Percentiles rank a stretch among this genome's conserved stretches.
These are phyloP conservation scores for Paecilomyces sp. DNA, from an alignment of 2,329 filamentous ascomycete species.

Conservation along the genomic window DNA sequence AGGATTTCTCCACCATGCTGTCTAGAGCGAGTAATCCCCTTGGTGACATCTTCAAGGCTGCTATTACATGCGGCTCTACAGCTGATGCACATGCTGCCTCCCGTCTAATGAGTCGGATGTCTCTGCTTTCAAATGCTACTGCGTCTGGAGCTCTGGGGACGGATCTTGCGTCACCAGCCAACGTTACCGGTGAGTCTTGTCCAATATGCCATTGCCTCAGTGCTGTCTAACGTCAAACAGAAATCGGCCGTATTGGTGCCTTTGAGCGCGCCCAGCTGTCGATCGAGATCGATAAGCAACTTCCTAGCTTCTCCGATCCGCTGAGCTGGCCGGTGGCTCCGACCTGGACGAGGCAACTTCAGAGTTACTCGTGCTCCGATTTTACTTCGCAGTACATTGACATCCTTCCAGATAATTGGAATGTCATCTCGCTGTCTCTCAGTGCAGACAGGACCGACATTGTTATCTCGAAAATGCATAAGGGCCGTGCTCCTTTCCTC, in stretches of 20 bases:
- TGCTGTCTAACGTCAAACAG: slow-evolving; percentile 16
- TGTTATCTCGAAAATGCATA: slow-evolving; percentile 77
- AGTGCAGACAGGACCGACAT: slow-evolving; percentile 78
- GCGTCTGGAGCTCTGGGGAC: slow-evolving; percentile 18
- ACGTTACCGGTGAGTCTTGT: slow-evolving; percentile 28
- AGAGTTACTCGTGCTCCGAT: slow-evolving; percentile 43
- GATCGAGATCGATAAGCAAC: slow-evolving; percentile 40
- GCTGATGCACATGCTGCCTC: slow-evolving; percentile 32
- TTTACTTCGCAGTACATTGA: slow-evolving; percentile 81
- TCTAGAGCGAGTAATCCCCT: slow-evolving; percentile 28
- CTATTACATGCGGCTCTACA: slow-evolving; percentile 29
- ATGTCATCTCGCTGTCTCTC: slow-evolving; percentile 74
- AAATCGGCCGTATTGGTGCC: slow-evolving; percentile 35
- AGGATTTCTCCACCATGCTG: slow-evolving; percentile 30
- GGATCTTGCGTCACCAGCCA: slow-evolving; percentile 25
- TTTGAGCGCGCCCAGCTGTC: slow-evolving; percentile 31
- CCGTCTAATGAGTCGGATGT: slow-evolving; percentile 31
- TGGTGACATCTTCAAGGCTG: slow-evolving; percentile 23
- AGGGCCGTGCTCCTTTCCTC: slow-evolving; percentile 71
- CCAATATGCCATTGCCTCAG: neutral
- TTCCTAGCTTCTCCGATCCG: slow-evolving; percentile 36
- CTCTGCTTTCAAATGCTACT: slow-evolving; percentile 38
- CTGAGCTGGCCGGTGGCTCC: slow-evolving; percentile 42
- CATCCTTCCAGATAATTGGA: slow-evolving; percentile 76
- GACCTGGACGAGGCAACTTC: slow-evolving; percentile 10